A percentile compares a stretch with the other conserved stretches of the same genome.
phyloP scores from a whole-genome alignment of 176 grass and related monocot genomes.

The Musa troglodytarum region DNA sequence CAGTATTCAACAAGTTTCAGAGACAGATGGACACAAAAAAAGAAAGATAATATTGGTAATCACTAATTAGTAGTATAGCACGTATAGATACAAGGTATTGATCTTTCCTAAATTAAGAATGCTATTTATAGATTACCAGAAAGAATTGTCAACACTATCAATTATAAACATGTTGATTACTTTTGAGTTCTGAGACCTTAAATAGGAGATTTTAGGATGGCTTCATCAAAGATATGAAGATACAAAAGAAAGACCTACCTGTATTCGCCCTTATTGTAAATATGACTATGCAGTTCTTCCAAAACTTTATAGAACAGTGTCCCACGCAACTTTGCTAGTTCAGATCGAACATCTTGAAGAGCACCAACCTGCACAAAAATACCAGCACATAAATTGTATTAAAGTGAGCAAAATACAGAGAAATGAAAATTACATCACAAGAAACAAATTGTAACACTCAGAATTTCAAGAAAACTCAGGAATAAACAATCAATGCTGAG shows the following conservation, averaged over 20 bases:
- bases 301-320: slow-evolving; percentile 94
- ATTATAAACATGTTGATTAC: background rate
- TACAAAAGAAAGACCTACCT: slow-evolving; percentile 34
- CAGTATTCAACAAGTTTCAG: background rate
- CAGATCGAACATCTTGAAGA: slow-evolving; percentile 98
- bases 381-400: slow-evolving; percentile 5
- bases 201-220: background rate
- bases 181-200: background rate
- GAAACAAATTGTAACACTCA: background rate
- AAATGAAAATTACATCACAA: background rate
- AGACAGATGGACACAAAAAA: background rate
- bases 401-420: background rate
- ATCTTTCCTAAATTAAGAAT: background rate
- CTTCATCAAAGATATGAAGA: slow-evolving; percentile 13
- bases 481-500: background rate
- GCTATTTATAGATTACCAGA: background rate
- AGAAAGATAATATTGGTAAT: background rate
- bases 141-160: background rate
- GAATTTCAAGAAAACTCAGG: background rate
- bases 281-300: slow-evolving; percentile 85
- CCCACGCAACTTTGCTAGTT: slow-evolving; percentile 80
- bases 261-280: slow-evolving; percentile 86
- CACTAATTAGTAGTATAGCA: too few relatives aligned
- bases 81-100: background rate
- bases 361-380: slow-evolving; percentile 80